Evolutionary conservation across 257 asterid species (phyloP), one percentile per base, ranked within the genome.

Genomic region (Jacaranda mimosifolia): DNA sequence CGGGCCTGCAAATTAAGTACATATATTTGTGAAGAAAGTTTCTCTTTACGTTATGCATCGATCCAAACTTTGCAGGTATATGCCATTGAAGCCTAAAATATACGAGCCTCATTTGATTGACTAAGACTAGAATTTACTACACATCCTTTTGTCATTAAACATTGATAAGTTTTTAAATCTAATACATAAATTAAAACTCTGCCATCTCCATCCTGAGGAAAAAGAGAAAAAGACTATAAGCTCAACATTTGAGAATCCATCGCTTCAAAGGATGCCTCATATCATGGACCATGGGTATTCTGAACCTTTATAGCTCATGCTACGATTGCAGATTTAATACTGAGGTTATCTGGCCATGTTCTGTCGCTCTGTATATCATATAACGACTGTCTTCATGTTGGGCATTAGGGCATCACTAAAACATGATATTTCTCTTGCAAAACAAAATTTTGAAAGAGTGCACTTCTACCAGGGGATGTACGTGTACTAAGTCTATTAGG

Each of bases 261-360:
- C 14, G 11, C 63, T 15, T 55, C 74, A 46, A 26, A 42, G 79
- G 18, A 70, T 65, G 15, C 70, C 57, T 26, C 55, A 19, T 59
- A n/a, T 70, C 57, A 19, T 46, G 70, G n/a, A 46, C 2, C 1
- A 0, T 26, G 32, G 32, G 32, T 26, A 26, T 26, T 38, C 21
- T 43, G 48, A 71, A 71, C 74, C 46, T 11, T 46, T 65, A 26
- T 51, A 52, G 65, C 62, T 79, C 56, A 56, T 73, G 76, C 70
- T 57, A 65, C 68, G 7, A 57, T 12, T 21, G 39, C 53, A 18
- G 64, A 10, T n/a, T 72, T 51, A 19, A 53, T 55, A 12, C 51
- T 17, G 40, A 4, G 15, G 42, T 43, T 42, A 4, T 5, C 46
- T 42, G 6, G 46, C 7, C 8, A 9, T 9, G 1, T 6, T 49